Evolutionary conservation across 495 filamentous ascomycete genomes (phyloP).

Genomic region (Thermothielavioides terrestris): DNA sequence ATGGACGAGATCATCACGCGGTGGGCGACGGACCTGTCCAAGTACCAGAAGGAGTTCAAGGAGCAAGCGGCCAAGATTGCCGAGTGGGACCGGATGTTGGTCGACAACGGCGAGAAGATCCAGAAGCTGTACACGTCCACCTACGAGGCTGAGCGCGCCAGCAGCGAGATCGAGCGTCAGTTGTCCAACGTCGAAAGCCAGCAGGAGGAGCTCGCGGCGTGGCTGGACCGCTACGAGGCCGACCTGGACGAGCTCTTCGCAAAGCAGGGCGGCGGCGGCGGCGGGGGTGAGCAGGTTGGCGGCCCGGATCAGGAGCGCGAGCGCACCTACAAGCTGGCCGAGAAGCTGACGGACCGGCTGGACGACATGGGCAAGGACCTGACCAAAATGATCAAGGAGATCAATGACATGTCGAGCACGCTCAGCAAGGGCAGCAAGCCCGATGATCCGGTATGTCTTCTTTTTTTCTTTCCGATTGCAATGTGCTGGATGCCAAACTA

Average conservation of each 20-base stretch:
- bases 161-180: conserved; percentile 84
- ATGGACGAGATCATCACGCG: conserved; percentile 99
- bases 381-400: conserved; percentile 92
- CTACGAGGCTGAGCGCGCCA: conserved; percentile 83
- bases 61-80: conserved; percentile 78
- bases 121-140: conserved; percentile 79
- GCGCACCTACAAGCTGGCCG: conserved; percentile 84
- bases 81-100: conserved; percentile 82
- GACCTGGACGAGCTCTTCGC: conserved; percentile 81
- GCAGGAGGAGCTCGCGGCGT: conserved; percentile 76
- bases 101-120: conserved; percentile 88
- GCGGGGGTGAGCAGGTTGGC: conserved; percentile 52
- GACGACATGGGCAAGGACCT: conserved; percentile 89
- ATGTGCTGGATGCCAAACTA: too few species aligned
- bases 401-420: conserved; percentile 75
- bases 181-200: conserved; percentile 78
- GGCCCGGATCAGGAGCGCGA: conserved; percentile 92
- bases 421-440: conserved; percentile 80
- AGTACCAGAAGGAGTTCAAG: conserved; percentile 94
- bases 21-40: conserved; percentile 89
- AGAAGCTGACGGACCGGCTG: conserved; percentile 77
- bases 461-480: too few species aligned
- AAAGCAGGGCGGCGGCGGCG: conserved; percentile 40
- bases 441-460: conserved; percentile 76
- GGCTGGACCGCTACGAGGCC: conserved; percentile 80